Percentiles rank a stretch among this genome's conserved stretches.
These are phyloP conservation scores for Fusarium camptoceras DNA, from an alignment of 2,329 filamentous ascomycete species.

Conservation along the genomic window DNA sequence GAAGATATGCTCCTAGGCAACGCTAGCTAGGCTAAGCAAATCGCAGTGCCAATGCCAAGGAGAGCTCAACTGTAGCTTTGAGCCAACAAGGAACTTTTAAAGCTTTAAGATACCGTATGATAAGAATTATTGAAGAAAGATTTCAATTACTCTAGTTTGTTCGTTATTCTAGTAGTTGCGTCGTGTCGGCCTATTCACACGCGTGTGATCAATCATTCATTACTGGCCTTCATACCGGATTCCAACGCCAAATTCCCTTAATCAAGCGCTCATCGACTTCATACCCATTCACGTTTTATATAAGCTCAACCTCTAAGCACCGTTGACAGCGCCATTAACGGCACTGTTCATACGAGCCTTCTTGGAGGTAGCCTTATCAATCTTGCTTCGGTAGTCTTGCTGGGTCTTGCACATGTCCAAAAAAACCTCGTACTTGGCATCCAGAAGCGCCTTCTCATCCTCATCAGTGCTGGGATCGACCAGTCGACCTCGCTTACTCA, in stretches of 20 bases:
- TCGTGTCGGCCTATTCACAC: constrained; percentile 13
- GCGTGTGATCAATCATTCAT: constrained; percentile 33
- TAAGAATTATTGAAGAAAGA: background rate
- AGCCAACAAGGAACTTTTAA: background rate
- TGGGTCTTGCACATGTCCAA: constrained; percentile 90
- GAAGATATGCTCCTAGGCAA: constrained; percentile 30
- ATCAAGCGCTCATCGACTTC: constrained; percentile 19
- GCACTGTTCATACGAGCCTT: constrained; percentile 51
- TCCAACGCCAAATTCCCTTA: constrained; percentile 28
- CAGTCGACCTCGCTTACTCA: constrained; percentile 92
- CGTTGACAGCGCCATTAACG: constrained; percentile 49
- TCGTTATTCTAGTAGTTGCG: constrained; percentile 11
- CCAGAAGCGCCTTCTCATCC: constrained; percentile 81
- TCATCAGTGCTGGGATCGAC: constrained; percentile 79
- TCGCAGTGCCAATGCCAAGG: constrained; percentile 4
- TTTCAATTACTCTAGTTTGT: constrained; percentile 26
- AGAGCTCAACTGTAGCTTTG: constrained; percentile 11
- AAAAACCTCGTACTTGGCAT: constrained; percentile 96
- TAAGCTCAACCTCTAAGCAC: constrained; percentile 33
- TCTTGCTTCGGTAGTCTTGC: constrained; percentile 80
- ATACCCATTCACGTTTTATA: constrained; percentile 5
- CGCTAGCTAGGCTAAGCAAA: constrained; percentile 23
- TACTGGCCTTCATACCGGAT: constrained; percentile 17
- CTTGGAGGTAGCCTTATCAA: constrained; percentile 71
- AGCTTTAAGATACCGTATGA: background rate